A percentile compares a stretch with the other conserved stretches of the same genome.
These are phyloP conservation scores for Gossypium trilobum DNA, from an alignment of 441 rosid species.

Conservation along the genomic window DNA sequence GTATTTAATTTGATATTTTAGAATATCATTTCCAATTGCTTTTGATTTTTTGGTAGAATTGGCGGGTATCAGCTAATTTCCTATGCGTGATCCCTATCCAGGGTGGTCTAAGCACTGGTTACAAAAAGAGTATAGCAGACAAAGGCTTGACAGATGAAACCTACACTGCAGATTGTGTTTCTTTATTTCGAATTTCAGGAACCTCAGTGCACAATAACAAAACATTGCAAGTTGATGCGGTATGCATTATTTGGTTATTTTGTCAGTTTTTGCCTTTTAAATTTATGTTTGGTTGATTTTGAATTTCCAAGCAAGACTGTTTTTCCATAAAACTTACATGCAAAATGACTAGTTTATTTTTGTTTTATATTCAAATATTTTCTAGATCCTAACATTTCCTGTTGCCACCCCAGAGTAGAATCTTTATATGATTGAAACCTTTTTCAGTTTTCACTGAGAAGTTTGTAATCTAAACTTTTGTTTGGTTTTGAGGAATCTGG, in stretches of 20 bases:
- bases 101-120: constrained; percentile 95
- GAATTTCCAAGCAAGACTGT: background rate
- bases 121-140: constrained; percentile 54
- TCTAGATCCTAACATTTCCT: background rate
- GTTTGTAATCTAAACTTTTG: background rate
- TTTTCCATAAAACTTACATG: background rate
- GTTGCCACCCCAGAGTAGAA: background rate
- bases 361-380: background rate
- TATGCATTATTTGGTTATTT: constrained; percentile 28
- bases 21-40: constrained; percentile 6
- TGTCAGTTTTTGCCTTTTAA: background rate
- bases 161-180: constrained; percentile 59
- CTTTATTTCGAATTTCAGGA: constrained; percentile 79
- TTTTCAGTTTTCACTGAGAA: background rate
- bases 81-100: constrained; percentile 24
- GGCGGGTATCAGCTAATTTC: constrained; percentile 10
- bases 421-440: background rate
- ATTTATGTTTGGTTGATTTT: constrained; percentile 1
- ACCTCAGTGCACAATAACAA: constrained; percentile 65
- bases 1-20: constrained; percentile 32
- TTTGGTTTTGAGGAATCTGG: background rate
- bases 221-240: constrained; percentile 82
- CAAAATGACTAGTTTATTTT: background rate
- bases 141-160: constrained; percentile 64
- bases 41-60: background rate